These are phyloP conservation scores for Erodium texanum DNA, from an alignment of 441 rosid genomes.

Conservation along the genomic window DNA sequence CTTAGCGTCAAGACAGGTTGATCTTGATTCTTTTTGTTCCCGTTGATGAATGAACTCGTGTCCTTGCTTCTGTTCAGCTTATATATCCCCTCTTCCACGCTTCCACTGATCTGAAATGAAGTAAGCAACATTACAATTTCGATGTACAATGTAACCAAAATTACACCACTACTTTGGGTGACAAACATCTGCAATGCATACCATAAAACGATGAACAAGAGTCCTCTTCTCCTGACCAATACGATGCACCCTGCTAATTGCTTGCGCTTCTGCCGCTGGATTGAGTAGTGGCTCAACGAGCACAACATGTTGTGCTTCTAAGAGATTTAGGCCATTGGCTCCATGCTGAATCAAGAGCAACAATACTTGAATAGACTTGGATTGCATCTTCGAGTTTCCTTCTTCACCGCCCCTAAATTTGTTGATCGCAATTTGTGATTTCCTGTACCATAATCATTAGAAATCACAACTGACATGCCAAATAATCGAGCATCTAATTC, in stretches of 20 bases:
- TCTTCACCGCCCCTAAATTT: conserved; percentile 45
- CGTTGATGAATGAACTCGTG: conserved; percentile 50
- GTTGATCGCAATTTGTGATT: conserved; percentile 59
- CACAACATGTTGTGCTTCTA: conserved; percentile 92
- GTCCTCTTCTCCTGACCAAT: conserved; percentile 79
- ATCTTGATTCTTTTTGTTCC: conserved; percentile 85
- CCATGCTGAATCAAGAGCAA: conserved; percentile 88
- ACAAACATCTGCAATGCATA: conserved; percentile 15
- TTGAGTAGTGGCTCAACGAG: conserved; percentile 90
- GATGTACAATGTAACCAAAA: too few species aligned
- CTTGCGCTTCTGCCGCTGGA: conserved; percentile 97
- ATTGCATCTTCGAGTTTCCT: conserved; percentile 20
- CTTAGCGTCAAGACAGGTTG: conserved; percentile 64
- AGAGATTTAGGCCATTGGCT: conserved; percentile 91
- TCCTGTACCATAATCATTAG: conserved; percentile 39
- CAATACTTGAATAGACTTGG: conserved; percentile 53
- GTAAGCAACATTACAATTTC: too few species aligned
- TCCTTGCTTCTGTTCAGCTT: conserved; percentile 76
- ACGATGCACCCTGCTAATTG: conserved; percentile 87
- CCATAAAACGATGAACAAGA: conserved; percentile 80
- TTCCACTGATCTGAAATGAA: conserved; percentile 50
- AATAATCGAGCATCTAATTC: not conserved
- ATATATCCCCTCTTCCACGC: conserved; percentile 90
- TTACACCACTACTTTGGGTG: not conserved
- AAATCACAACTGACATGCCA: not conserved